These are phyloP conservation scores for Trichoderma arundinaceum DNA, from an alignment of 2,329 filamentous ascomycete species.

Conservation along the genomic window DNA sequence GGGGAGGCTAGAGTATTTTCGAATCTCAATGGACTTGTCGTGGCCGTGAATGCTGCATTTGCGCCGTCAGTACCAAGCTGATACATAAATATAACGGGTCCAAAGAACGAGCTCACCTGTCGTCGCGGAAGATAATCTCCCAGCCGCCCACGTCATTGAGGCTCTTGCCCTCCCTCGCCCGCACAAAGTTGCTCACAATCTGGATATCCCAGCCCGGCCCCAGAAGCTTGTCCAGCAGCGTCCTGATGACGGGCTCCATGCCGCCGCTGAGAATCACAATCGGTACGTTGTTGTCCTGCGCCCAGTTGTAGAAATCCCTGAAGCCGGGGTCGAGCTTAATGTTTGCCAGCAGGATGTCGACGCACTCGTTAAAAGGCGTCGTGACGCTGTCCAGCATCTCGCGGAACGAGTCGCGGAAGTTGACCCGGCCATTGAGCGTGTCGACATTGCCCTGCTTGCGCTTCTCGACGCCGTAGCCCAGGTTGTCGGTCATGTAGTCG, in stretches of 20 bases:
- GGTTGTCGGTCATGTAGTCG: constrained; percentile 82
- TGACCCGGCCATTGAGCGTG: constrained; percentile 71
- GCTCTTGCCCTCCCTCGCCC: constrained; percentile 65
- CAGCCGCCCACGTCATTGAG: constrained; percentile 84
- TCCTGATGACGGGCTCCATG: constrained; percentile 90
- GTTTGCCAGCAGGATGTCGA: constrained; percentile 76
- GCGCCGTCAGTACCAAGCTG: background rate
- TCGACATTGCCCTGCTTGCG: constrained; percentile 77
- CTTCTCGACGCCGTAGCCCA: constrained; percentile 77
- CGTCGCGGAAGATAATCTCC: constrained; percentile 88
- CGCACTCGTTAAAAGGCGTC: constrained; percentile 80
- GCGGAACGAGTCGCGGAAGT: constrained; percentile 85
- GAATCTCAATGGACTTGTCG: constrained; percentile 91
- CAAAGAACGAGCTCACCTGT: constrained; percentile 49
- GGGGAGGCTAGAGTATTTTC: constrained; percentile 80
- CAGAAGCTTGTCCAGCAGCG: constrained; percentile 78
- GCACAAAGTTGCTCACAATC: constrained; percentile 88
- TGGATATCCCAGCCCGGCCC: constrained; percentile 81
- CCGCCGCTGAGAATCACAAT: constrained; percentile 91
- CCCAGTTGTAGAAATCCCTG: constrained; percentile 85
- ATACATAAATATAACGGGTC: background rate
- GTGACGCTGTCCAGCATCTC: constrained; percentile 91
- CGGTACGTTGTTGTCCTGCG: constrained; percentile 79
- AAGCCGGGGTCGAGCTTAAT: constrained; percentile 91
- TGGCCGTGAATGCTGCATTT: constrained; percentile 78